A percentile compares a stretch with the other conserved stretches of the same genome.
Conservation (phyloP, 169 alveolate species). For the Plasmodium inui region DNA sequence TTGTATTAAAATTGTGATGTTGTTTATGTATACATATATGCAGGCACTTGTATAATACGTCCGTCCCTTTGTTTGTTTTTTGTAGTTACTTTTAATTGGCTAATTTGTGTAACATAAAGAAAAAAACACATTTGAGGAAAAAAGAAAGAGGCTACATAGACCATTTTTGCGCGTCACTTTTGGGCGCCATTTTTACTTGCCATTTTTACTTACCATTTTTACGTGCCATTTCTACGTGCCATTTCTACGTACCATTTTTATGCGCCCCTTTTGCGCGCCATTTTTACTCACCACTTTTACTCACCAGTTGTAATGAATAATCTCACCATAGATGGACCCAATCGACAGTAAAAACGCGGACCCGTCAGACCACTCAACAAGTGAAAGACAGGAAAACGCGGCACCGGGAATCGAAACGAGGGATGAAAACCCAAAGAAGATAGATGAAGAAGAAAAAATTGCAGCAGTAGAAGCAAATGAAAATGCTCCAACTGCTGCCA, state of each 20-base stretch:
- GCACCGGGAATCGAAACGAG: background rate
- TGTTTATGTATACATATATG: conserved; percentile 27
- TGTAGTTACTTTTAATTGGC: conserved; percentile 20
- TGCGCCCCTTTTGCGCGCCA: too few relatives aligned
- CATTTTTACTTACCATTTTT: too few relatives aligned
- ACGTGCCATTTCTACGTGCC: too few relatives aligned
- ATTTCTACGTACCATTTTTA: too few relatives aligned
- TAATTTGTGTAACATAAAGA: conserved; percentile 1
- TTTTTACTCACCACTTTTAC: background rate
- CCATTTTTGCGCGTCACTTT: background rate
- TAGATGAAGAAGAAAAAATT: conserved; percentile 27
- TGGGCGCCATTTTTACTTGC: background rate
- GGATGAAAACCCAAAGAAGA: conserved; percentile 16
- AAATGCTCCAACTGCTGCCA: conserved; percentile 7
- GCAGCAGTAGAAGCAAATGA: conserved; percentile 9
- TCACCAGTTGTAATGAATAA: conserved; percentile 44
- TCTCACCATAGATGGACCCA: conserved; percentile 30
- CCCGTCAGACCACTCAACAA: conserved; percentile 15
- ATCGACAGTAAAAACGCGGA: conserved; percentile 37
- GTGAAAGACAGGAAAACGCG: conserved; percentile 42
- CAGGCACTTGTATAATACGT: conserved; percentile 25
- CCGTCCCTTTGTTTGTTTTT: conserved; percentile 2
- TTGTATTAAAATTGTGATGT: conserved; percentile 41
- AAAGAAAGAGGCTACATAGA: conserved; percentile 15
- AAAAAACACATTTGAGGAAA: background rate